Conservation (phyloP, 2,329 filamentous ascomycete genomes). For the Cladosporium sp. region DNA sequence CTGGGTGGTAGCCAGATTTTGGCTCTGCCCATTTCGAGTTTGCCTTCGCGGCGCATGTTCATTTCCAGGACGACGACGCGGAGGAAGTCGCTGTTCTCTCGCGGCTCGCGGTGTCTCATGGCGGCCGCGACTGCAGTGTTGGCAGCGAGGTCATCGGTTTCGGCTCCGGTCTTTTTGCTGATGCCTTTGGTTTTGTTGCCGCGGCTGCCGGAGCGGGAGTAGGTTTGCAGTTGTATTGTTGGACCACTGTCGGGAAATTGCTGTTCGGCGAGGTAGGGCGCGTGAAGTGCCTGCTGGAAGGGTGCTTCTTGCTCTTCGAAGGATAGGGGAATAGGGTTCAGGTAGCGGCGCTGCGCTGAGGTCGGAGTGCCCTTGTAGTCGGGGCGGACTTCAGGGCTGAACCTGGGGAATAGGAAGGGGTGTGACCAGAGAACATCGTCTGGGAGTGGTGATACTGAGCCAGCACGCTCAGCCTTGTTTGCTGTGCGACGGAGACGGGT, state of each 20-base stretch:
- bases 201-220: conserved; percentile 34
- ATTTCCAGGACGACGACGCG: conserved; percentile 62
- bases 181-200: conserved; percentile 10
- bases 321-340: conserved; percentile 50
- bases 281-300: conserved; percentile 33
- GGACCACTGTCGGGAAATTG: conserved; percentile 34
- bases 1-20: conserved; percentile 58
- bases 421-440: conserved; percentile 59
- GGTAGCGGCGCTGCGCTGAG: conserved; percentile 54
- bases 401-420: conserved; percentile 51
- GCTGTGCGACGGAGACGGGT: conserved; percentile 1
- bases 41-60: conserved; percentile 62
- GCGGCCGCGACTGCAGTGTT: conserved; percentile 28
- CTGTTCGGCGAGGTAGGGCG: conserved; percentile 27
- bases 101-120: conserved; percentile 50
- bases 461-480: background rate
- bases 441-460: conserved; percentile 26
- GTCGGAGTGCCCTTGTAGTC: conserved; percentile 51
- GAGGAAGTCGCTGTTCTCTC: conserved; percentile 60
- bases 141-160: conserved; percentile 34
- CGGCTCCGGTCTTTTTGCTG: conserved; percentile 26
- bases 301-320: conserved; percentile 36
- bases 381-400: conserved; percentile 58
- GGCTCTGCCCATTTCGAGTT: conserved; percentile 55
- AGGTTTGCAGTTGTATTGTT: conserved; percentile 61